Evolutionary conservation across 2,329 filamentous ascomycete genomes (phyloP).

Genomic region (Fusarium heterosporum): DNA sequence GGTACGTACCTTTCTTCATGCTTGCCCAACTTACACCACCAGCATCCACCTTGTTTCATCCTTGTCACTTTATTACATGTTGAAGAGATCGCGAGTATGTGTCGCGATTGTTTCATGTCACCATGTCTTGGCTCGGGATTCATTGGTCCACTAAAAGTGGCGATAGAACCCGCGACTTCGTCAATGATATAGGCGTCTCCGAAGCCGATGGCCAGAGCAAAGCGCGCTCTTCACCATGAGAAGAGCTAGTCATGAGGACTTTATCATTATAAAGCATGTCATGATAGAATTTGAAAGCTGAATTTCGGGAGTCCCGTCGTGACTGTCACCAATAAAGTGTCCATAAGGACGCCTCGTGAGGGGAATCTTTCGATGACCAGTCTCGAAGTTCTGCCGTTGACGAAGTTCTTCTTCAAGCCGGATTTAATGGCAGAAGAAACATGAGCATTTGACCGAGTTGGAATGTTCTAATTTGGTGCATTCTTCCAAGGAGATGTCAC

Average conservation of each 20-base stretch:
- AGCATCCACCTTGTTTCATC: not conserved
- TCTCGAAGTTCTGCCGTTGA: not conserved
- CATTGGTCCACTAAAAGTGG: not conserved
- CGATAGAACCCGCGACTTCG: not conserved
- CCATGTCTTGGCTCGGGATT: too few relatives aligned
- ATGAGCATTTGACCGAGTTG: not conserved
- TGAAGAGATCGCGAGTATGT: not conserved
- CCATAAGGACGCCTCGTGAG: conserved; percentile 12
- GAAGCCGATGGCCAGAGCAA: conserved; percentile 5
- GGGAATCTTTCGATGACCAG: conserved; percentile 1
- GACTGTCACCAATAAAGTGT: not conserved
- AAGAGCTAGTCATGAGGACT: not conserved
- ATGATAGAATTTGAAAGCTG: not conserved
- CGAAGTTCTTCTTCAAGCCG: not conserved
- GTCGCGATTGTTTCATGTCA: too few relatives aligned
- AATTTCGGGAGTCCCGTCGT: not conserved
- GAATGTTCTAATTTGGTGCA: not conserved
- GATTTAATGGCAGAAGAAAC: not conserved
- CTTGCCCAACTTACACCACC: conserved; percentile 6
- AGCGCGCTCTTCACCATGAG: not conserved
- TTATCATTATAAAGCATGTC: not conserved
- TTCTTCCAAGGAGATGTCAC: not conserved
- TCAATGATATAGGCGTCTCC: conserved; percentile 2
- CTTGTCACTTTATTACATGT: not conserved
- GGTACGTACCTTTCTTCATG: not conserved